A percentile compares a stretch with the other conserved stretches of the same genome.
Conservation (phyloP, 176 grass and related monocot genomes). For the Zea luxurians region DNA sequence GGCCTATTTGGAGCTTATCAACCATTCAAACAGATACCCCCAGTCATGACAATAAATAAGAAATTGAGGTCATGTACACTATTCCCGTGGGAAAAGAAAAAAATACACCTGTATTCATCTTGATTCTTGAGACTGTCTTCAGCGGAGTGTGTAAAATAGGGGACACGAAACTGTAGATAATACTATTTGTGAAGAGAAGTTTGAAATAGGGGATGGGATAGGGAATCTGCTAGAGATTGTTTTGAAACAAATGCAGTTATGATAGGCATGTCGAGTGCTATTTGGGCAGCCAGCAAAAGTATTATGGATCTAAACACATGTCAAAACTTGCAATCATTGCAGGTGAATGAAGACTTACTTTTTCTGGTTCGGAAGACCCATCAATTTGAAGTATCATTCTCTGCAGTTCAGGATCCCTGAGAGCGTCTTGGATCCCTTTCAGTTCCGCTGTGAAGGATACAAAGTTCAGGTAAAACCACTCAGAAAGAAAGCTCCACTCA, state of each 20-base stretch:
- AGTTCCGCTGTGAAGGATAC: constrained; percentile 45
- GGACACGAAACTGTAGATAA: too few relatives aligned
- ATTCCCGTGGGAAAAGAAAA: background rate
- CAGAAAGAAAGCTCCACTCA: constrained; percentile 1
- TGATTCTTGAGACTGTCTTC: background rate
- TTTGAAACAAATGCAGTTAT: constrained; percentile 10
- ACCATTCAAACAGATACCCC: constrained; percentile 4
- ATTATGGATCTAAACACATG: constrained; percentile 1
- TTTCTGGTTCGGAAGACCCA: constrained; percentile 64
- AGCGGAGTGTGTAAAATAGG: too few relatives aligned
- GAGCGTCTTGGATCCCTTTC: constrained; percentile 56
- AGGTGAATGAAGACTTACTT: constrained; percentile 47
- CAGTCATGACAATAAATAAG: constrained; percentile 9
- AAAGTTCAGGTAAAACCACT: constrained; percentile 17
- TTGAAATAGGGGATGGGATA: too few relatives aligned
- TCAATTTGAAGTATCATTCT: constrained; percentile 64
- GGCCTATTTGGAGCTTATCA: background rate
- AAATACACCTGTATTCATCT: background rate
- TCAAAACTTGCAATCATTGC: background rate
- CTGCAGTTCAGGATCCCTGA: constrained; percentile 58
- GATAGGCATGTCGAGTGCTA: background rate
- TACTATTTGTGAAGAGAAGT: too few relatives aligned
- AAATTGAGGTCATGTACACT: constrained; percentile 17
- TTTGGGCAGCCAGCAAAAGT: background rate
- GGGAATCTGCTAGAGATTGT: too few relatives aligned